phyloP scores from a whole-genome alignment of 306 rosid genomes.

The Phaseolus lunatus region DNA sequence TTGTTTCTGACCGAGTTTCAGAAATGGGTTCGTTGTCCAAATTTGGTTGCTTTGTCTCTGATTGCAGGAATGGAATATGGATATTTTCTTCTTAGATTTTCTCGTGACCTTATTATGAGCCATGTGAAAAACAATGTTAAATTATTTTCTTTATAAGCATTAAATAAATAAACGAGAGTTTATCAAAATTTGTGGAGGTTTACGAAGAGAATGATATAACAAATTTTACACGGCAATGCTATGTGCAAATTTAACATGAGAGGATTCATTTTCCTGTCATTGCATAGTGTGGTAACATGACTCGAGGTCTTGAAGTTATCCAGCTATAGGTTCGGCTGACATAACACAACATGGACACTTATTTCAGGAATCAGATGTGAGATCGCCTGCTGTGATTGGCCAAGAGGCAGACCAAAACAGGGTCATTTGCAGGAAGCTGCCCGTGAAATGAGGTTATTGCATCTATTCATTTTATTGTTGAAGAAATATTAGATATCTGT shows the following conservation, averaged over 20 bases:
- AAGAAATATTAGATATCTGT: not conserved
- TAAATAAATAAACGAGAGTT: not conserved
- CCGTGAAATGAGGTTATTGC: slow-evolving; percentile 80
- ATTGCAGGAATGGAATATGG: slow-evolving; percentile 27
- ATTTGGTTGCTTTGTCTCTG: slow-evolving; percentile 14
- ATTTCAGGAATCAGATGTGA: slow-evolving; percentile 78
- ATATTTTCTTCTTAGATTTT: not conserved
- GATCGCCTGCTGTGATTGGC: slow-evolving; percentile 80
- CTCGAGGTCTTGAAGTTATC: slow-evolving; percentile 18
- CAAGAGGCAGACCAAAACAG: slow-evolving; percentile 79
- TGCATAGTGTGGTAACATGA: slow-evolving; percentile 38
- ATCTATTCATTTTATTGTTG: not conserved
- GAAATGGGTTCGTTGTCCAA: slow-evolving; percentile 60
- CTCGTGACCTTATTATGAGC: not conserved
- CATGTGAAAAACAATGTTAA: not conserved
- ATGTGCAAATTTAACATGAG: not conserved
- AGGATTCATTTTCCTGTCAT: not conserved
- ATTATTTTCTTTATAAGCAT: not conserved
- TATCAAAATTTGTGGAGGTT: not conserved
- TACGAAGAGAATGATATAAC: not conserved
- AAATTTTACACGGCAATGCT: not conserved
- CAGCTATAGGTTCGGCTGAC: slow-evolving; percentile 38
- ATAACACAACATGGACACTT: not conserved
- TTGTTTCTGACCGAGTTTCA: slow-evolving; percentile 68
- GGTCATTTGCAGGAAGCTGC: slow-evolving; percentile 98